Percentiles rank a stretch among this genome's conserved stretches.
Evolutionary conservation across 148 eudicot genomes (phyloP).

Genomic region (Persicaria maculosa): DNA sequence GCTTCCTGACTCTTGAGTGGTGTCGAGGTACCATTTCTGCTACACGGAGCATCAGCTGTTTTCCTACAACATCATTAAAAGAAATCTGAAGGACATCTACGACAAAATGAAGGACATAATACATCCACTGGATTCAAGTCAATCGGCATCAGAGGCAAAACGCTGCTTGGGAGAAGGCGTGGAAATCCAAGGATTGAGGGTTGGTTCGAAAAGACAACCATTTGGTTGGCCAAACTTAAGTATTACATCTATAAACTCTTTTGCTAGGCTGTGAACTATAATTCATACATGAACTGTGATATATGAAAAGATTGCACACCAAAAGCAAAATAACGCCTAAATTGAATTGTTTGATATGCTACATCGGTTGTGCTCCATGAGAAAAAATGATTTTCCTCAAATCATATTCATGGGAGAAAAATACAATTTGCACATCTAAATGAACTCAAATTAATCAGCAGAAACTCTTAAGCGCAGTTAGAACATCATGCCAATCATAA

Average conservation of each 20-base stretch:
- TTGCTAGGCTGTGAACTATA: background rate
- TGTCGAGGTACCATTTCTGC: slow-evolving; percentile 79
- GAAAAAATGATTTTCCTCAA: background rate
- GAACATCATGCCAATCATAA: background rate
- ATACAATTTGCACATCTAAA: background rate
- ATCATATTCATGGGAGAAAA: background rate
- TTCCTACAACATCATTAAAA: slow-evolving; percentile 20
- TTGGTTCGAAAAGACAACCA: background rate
- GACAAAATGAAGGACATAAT: background rate
- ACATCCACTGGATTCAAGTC: background rate
- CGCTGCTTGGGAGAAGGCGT: background rate
- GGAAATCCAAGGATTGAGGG: background rate
- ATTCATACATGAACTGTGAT: background rate
- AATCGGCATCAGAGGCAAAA: background rate
- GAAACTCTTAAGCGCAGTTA: background rate
- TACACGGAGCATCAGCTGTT: slow-evolving; percentile 23
- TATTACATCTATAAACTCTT: background rate
- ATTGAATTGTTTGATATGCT: background rate
- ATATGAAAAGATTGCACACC: background rate
- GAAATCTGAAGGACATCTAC: background rate
- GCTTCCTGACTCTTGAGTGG: slow-evolving; percentile 68
- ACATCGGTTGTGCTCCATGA: background rate
- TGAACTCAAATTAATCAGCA: background rate
- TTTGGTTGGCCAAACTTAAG: background rate
- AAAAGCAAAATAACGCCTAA: background rate